These are phyloP conservation scores for Penicillium italicum DNA, from an alignment of 2,329 filamentous ascomycete species.

Conservation along the genomic window DNA sequence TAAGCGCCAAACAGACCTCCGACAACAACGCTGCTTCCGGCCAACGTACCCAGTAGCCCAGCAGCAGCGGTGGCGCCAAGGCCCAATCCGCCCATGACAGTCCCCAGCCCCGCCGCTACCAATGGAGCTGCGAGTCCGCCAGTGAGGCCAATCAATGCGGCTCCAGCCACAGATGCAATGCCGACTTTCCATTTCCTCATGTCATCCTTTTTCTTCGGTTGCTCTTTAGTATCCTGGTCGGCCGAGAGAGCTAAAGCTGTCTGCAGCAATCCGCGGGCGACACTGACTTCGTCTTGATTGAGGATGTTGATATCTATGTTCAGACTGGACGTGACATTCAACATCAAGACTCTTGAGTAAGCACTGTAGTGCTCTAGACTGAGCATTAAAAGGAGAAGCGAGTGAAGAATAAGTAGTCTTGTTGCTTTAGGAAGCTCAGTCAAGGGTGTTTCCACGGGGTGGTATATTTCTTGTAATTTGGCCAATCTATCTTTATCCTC, in stretches of 20 bases:
- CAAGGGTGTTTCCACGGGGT: slow-evolving; percentile 59
- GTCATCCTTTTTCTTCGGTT: slow-evolving; percentile 63
- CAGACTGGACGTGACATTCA: slow-evolving; percentile 67
- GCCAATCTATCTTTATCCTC: slow-evolving; percentile 27
- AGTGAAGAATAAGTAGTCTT: slow-evolving; percentile 65
- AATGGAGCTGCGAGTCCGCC: slow-evolving; percentile 75
- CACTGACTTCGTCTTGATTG: slow-evolving; percentile 67
- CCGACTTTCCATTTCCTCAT: slow-evolving; percentile 75
- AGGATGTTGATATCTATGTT: slow-evolving; percentile 63
- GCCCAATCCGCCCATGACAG: slow-evolving; percentile 71
- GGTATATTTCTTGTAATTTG: slow-evolving; percentile 46
- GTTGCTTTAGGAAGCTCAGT: slow-evolving; percentile 38
- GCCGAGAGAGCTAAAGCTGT: slow-evolving; percentile 74
- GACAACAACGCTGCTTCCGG: slow-evolving; percentile 73
- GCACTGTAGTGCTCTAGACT: slow-evolving; percentile 75
- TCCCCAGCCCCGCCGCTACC: slow-evolving; percentile 73
- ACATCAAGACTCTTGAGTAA: slow-evolving; percentile 67
- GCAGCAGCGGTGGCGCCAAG: slow-evolving; percentile 71
- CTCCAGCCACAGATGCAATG: slow-evolving; percentile 80
- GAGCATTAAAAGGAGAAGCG: slow-evolving; percentile 67
- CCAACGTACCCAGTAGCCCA: slow-evolving; percentile 72
- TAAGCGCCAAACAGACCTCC: slow-evolving; percentile 92
- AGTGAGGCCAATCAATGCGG: slow-evolving; percentile 79
- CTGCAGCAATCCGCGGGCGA: slow-evolving; percentile 70
- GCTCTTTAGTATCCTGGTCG: slow-evolving; percentile 71